Evolutionary conservation across 2,329 filamentous ascomycete species (phyloP).

Genomic region (Sporothrix phasma): DNA sequence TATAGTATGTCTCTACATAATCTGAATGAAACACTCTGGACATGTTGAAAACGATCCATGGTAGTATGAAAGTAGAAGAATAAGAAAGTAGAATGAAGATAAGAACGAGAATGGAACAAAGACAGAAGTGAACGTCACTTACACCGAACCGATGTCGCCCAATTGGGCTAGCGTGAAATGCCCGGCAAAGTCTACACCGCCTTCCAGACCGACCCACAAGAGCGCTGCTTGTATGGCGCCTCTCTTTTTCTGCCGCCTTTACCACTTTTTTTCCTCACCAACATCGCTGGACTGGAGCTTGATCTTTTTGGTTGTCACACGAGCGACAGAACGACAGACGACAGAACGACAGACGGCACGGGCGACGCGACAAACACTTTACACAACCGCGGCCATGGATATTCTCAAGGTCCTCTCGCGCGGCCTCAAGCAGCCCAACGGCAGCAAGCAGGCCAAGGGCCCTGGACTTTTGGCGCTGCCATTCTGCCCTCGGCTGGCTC

Average conservation of each 20-base stretch:
- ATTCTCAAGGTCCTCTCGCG: constrained; percentile 63
- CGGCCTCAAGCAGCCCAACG: constrained; percentile 47
- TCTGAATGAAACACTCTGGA: too few species aligned
- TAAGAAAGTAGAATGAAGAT: too few species aligned
- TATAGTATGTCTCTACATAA: too few species aligned
- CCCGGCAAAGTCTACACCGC: background rate
- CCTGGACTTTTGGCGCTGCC: constrained; percentile 23
- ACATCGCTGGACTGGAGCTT: background rate
- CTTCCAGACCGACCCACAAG: background rate
- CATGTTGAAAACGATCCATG: too few species aligned
- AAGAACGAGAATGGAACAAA: too few species aligned
- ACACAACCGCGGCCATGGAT: constrained; percentile 54
- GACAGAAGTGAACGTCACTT: background rate
- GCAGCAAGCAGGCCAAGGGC: constrained; percentile 27
- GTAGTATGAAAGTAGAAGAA: too few species aligned
- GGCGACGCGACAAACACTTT: background rate
- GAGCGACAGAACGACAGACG: too few species aligned
- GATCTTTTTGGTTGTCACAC: background rate
- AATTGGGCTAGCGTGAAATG: background rate
- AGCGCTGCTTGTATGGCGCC: too few species aligned
- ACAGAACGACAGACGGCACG: too few species aligned
- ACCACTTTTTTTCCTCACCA: constrained; percentile 3
- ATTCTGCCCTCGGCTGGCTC: constrained; percentile 56
- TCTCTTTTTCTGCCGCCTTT: constrained; percentile 4
- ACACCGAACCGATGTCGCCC: background rate